Percentiles rank a stretch among this genome's conserved stretches.
Conservation (phyloP, 306 rosid species). For the Pyrus communis region DNA sequence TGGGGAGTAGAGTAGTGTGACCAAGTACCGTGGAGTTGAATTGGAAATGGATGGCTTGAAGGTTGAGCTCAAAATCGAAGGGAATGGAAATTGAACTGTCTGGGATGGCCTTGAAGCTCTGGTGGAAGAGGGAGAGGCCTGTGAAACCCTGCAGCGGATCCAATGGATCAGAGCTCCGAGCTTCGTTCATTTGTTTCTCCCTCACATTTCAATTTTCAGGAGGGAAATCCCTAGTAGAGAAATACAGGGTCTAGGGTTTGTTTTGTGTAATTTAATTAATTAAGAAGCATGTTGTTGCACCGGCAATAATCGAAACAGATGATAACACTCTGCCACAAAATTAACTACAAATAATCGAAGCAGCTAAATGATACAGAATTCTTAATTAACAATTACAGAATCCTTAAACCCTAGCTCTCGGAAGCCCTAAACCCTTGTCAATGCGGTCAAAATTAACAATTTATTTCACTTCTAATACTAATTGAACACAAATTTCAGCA, state of each 20-base stretch:
- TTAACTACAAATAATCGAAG: neutral
- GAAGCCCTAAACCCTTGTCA: neutral
- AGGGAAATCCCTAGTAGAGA: slow-evolving; percentile 6
- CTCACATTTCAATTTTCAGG: neutral
- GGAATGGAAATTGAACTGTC: slow-evolving; percentile 20
- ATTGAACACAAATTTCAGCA: too few relatives aligned
- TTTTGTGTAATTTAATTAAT: neutral
- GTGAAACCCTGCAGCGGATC: slow-evolving; percentile 54
- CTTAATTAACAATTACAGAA: too few relatives aligned
- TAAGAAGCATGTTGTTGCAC: neutral
- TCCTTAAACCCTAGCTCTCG: neutral
- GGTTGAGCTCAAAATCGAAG: slow-evolving; percentile 27
- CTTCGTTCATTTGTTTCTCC: slow-evolving; percentile 27
- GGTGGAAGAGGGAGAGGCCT: slow-evolving; percentile 52
- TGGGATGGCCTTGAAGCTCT: neutral
- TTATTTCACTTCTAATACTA: neutral
- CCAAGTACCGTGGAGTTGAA: slow-evolving; percentile 53
- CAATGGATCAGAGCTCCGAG: slow-evolving; percentile 8
- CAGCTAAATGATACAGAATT: neutral
- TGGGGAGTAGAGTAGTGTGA: neutral
- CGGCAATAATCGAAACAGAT: too few relatives aligned
- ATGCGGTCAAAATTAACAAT: neutral
- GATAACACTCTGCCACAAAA: neutral
- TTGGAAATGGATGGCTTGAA: slow-evolving; percentile 39
- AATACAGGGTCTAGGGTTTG: neutral